phyloP scores from a whole-genome alignment of 2,329 filamentous ascomycete genomes.

The Hypoxylon sp. region DNA sequence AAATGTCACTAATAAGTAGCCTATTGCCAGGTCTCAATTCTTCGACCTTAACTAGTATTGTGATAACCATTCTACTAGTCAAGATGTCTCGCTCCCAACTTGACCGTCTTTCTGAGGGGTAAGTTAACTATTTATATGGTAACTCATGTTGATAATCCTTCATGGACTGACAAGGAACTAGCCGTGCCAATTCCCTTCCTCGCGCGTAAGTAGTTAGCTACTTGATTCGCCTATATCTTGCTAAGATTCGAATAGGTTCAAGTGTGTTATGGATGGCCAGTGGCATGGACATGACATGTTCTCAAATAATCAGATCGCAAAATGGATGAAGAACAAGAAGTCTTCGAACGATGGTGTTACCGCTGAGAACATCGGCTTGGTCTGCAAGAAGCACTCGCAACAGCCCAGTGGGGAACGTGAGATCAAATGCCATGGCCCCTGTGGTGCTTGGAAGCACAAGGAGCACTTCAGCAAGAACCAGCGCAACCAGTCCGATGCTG shows the following conservation, averaged over 20 bases:
- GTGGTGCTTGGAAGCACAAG: slow-evolving; percentile 47
- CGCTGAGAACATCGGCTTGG: slow-evolving; percentile 47
- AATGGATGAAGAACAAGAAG: slow-evolving; percentile 45
- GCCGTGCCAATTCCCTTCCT: slow-evolving; percentile 29
- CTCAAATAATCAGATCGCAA: slow-evolving; percentile 52
- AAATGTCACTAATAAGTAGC: not conserved
- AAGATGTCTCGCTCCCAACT: not conserved
- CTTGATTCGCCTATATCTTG: slow-evolving; percentile 9
- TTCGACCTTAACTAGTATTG: not conserved
- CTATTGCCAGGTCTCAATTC: not conserved
- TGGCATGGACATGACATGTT: slow-evolving; percentile 51
- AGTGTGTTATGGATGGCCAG: slow-evolving; percentile 52
- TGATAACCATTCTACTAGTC: not conserved
- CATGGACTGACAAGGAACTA: slow-evolving; percentile 21
- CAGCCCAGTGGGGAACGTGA: slow-evolving; percentile 24
- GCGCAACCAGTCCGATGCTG: slow-evolving; percentile 50
- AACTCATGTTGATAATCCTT: not conserved
- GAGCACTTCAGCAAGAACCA: slow-evolving; percentile 57
- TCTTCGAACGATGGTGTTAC: slow-evolving; percentile 35
- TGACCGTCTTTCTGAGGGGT: slow-evolving; percentile 1
- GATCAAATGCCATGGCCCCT: slow-evolving; percentile 55
- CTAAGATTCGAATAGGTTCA: slow-evolving; percentile 48
- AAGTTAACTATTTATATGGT: not conserved
- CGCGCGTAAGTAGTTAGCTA: slow-evolving; percentile 38
- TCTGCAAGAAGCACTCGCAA: slow-evolving; percentile 52